These are phyloP conservation scores for Xylariaceae sp. DNA, from an alignment of 2,329 filamentous ascomycete genomes.

Conservation along the genomic window DNA sequence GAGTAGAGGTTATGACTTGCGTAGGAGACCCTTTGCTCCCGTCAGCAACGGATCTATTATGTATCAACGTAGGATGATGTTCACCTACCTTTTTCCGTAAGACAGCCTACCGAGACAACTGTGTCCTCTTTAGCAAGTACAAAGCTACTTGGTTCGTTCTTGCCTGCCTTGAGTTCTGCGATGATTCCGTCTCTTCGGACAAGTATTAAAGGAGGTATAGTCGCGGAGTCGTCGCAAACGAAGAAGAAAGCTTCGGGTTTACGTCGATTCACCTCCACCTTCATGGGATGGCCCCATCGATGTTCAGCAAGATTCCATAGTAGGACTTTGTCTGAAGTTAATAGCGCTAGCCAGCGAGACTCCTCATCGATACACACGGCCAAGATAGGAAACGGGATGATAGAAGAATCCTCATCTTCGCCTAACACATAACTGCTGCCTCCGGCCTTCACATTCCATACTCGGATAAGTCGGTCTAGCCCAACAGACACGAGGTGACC, in stretches of 20 bases:
- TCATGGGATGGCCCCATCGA: slow-evolving; percentile 57
- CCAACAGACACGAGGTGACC: slow-evolving; percentile 71
- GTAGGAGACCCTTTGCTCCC: slow-evolving; percentile 27
- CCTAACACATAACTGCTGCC: slow-evolving; percentile 44
- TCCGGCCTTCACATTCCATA: slow-evolving; percentile 63
- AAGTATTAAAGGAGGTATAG: slow-evolving; percentile 56
- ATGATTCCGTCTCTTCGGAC: slow-evolving; percentile 67
- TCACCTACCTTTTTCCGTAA: slow-evolving; percentile 49
- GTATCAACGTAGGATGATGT: not conserved
- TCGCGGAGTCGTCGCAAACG: slow-evolving; percentile 42
- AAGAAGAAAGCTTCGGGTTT: slow-evolving; percentile 69
- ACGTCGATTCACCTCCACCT: slow-evolving; percentile 60
- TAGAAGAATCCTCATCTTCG: slow-evolving; percentile 44
- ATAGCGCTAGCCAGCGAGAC: slow-evolving; percentile 67
- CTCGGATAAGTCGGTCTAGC: slow-evolving; percentile 67
- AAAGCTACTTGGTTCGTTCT: slow-evolving; percentile 46
- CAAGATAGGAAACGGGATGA: slow-evolving; percentile 60
- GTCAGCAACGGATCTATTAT: slow-evolving; percentile 16
- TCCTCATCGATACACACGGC: slow-evolving; percentile 66
- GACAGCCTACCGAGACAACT: slow-evolving; percentile 52
- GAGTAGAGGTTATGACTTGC: slow-evolving; percentile 38
- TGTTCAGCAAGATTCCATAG: slow-evolving; percentile 65
- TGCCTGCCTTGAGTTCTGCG: slow-evolving; percentile 57
- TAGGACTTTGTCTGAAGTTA: slow-evolving; percentile 60
- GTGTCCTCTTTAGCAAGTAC: slow-evolving; percentile 54